Evolutionary conservation across 192 early-diverging fungal species (phyloP).

Genomic region (Coemansia biformis): DNA sequence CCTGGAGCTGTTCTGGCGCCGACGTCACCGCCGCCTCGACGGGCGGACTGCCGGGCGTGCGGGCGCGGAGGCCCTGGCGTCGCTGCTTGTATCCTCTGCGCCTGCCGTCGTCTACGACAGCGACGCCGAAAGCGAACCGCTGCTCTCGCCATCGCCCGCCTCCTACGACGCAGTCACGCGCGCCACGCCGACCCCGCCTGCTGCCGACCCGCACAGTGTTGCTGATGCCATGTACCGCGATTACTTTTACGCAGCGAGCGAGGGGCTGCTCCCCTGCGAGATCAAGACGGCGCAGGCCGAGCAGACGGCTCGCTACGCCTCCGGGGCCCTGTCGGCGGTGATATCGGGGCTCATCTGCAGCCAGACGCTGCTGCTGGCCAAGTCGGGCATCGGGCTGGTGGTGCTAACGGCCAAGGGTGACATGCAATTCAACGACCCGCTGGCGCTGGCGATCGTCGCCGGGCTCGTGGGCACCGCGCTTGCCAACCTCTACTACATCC

Average conservation of each 20-base stretch:
- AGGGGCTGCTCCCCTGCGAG: conserved; percentile 13
- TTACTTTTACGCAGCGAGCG: conserved; percentile 21
- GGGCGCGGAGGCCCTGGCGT: too few relatives aligned
- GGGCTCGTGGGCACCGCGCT: conserved; percentile 50
- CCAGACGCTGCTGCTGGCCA: conserved; percentile 70
- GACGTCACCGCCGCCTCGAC: conserved; percentile 4
- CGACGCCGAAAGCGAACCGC: conserved; percentile 1
- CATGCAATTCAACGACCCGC: conserved; percentile 64
- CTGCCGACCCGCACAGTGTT: too few relatives aligned
- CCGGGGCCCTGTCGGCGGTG: conserved; percentile 62
- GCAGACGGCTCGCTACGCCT: conserved; percentile 38
- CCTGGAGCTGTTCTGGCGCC: conserved; percentile 42
- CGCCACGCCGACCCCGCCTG: conserved; percentile 3
- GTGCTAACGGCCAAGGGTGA: conserved; percentile 54
- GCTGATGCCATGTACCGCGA: conserved; percentile 42
- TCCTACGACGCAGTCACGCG: background rate
- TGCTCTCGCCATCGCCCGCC: conserved; percentile 6
- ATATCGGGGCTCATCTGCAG: conserved; percentile 67
- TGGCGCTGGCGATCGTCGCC: conserved; percentile 62
- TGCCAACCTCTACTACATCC: conserved; percentile 67
- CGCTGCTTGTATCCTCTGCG: too few relatives aligned
- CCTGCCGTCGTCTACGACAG: too few relatives aligned
- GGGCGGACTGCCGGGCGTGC: too few relatives aligned
- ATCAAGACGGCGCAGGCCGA: conserved; percentile 13
- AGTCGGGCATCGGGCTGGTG: conserved; percentile 71